Evolutionary conservation across 768 basidiomycete genomes (phyloP).

Genomic region (Sistotremastrum niveocremeum): DNA sequence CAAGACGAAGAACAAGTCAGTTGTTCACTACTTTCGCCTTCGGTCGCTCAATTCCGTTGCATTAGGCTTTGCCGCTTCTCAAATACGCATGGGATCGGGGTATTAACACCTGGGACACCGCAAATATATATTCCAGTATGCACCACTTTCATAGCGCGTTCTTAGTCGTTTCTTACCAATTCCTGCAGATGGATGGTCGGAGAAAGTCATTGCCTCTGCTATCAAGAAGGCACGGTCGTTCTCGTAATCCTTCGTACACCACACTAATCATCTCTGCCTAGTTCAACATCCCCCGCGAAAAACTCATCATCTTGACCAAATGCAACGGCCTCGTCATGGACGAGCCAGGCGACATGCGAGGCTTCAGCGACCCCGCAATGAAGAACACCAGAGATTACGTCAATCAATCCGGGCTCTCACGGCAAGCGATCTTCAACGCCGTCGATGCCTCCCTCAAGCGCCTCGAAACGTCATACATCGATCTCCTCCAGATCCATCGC

Average conservation of each 20-base stretch:
- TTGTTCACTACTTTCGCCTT: too few relatives aligned
- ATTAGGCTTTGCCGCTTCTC: conserved; percentile 19
- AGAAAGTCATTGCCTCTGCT: conserved; percentile 23
- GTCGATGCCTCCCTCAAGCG: conserved; percentile 12
- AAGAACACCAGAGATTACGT: conserved; percentile 9
- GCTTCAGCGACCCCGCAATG: conserved; percentile 5
- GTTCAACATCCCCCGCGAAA: conserved; percentile 20
- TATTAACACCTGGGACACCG: conserved; percentile 27
- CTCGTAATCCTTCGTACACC: background rate
- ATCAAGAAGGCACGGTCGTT: conserved; percentile 20
- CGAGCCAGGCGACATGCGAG: conserved; percentile 4
- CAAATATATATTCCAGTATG: conserved; percentile 21
- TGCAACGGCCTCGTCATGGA: conserved; percentile 11
- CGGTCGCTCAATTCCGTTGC: too few relatives aligned
- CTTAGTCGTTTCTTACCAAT: too few relatives aligned
- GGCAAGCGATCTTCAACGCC: conserved; percentile 25
- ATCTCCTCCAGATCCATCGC: conserved; percentile 23
- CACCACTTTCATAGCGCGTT: too few relatives aligned
- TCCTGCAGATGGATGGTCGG: conserved; percentile 18
- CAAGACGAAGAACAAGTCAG: conserved; percentile 10
- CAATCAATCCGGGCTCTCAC: conserved; percentile 22
- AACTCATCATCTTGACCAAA: conserved; percentile 20
- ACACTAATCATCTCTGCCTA: conserved; percentile 16
- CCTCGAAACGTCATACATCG: conserved; percentile 12
- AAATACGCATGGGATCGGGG: conserved; percentile 28